Conservation (phyloP, 371 early-diverging fungal species). For the Syncephalastrum contaminatum region DNA sequence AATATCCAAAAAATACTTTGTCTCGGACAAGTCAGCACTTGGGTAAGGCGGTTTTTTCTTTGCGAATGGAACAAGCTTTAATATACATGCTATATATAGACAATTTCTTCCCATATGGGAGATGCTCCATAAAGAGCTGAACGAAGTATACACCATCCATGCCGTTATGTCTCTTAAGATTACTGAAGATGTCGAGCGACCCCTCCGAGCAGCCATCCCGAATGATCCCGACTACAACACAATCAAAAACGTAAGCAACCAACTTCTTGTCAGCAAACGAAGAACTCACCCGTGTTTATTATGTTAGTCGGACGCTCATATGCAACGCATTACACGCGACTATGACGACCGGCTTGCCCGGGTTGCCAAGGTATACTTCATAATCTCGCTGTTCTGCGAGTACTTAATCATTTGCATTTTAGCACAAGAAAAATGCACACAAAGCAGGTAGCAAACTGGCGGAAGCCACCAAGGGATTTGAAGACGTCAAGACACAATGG, state of each 20-base stretch:
- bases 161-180: slow-evolving; percentile 41
- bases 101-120: slow-evolving; percentile 35
- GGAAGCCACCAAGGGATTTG: slow-evolving; percentile 25
- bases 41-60: slow-evolving; percentile 32
- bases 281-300: neutral
- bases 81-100: slow-evolving; percentile 8
- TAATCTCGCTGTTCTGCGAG: neutral
- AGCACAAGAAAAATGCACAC: slow-evolving; percentile 45
- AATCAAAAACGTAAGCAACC: slow-evolving; percentile 24
- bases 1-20: slow-evolving; percentile 48
- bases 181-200: slow-evolving; percentile 44
- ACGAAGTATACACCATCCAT: slow-evolving; percentile 44
- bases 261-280: neutral
- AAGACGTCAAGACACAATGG: slow-evolving; percentile 38
- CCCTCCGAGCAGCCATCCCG: slow-evolving; percentile 30
- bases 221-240: slow-evolving; percentile 15
- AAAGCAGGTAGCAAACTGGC: slow-evolving; percentile 25
- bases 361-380: slow-evolving; percentile 23
- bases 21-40: slow-evolving; percentile 44
- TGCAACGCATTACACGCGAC: slow-evolving; percentile 43
- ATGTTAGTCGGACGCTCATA: slow-evolving; percentile 36
- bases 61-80: neutral
- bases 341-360: slow-evolving; percentile 48
- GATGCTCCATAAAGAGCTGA: slow-evolving; percentile 42
- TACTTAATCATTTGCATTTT: neutral